These are phyloP conservation scores for Tilletia caries DNA, from an alignment of 1,284 basidiomycete species.

Conservation along the genomic window DNA sequence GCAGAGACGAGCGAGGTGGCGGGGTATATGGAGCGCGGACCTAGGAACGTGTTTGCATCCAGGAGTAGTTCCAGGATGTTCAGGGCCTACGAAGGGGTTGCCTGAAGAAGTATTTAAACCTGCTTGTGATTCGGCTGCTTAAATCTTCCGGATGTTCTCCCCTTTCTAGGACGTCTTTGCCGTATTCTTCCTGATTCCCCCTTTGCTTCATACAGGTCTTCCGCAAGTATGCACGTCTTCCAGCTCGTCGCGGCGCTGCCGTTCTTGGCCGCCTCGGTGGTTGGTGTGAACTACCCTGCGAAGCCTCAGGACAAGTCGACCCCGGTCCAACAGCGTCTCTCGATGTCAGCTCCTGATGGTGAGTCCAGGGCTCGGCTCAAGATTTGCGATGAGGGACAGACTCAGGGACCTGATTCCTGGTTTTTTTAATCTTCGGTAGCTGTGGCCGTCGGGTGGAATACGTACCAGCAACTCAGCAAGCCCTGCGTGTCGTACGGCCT, in stretches of 20 bases:
- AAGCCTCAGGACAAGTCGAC: conserved; percentile 32
- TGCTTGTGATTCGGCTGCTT: too few species aligned
- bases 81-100: too few species aligned
- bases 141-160: too few species aligned
- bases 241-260: neutral
- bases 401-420: neutral
- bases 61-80: too few species aligned
- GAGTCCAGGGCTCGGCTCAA: neutral
- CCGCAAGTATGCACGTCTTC: too few species aligned
- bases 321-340: conserved; percentile 30
- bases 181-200: too few species aligned
- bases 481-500: conserved; percentile 32
- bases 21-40: too few species aligned
- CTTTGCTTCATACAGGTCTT: too few species aligned
- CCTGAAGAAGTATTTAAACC: too few species aligned
- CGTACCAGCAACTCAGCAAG: conserved; percentile 25
- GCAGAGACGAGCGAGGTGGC: too few species aligned
- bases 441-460: conserved; percentile 39
- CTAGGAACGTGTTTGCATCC: too few species aligned
- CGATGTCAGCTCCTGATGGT: conserved; percentile 24
- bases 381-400: neutral
- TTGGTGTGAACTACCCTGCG: conserved; percentile 13
- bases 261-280: neutral
- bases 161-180: too few species aligned
- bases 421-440: conserved; percentile 9